Percentiles rank a stretch among this genome's conserved stretches.
Conservation (phyloP, 139 green algal species). For the Micractinium sp. region DNA sequence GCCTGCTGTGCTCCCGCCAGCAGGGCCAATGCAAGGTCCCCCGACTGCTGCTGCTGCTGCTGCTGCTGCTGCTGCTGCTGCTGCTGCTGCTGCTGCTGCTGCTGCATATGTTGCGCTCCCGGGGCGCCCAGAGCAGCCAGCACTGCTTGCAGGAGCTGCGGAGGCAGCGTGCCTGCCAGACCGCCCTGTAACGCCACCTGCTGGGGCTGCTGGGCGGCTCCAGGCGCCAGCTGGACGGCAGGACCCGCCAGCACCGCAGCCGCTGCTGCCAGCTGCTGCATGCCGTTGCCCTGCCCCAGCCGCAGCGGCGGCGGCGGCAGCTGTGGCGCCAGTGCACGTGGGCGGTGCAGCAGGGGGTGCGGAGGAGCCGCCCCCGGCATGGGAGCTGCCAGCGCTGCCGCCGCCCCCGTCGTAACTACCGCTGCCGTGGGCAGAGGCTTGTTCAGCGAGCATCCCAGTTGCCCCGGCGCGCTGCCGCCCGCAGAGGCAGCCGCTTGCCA, state of each 20-base stretch:
- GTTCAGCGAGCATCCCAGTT: too few relatives aligned
- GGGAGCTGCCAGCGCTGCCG: too few relatives aligned
- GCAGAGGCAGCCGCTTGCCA: too few relatives aligned
- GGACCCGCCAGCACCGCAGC: not conserved
- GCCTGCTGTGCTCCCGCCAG: not conserved
- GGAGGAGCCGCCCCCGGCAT: too few relatives aligned
- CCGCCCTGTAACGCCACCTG: not conserved
- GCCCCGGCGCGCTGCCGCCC: too few relatives aligned
- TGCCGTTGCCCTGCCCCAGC: not conserved
- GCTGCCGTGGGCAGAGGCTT: too few relatives aligned
- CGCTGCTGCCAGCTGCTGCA: slow-evolving; percentile 3
- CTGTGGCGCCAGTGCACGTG: too few relatives aligned
- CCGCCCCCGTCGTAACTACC: too few relatives aligned
- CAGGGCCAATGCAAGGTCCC: not conserved
- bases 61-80: not conserved
- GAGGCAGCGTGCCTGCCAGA: not conserved
- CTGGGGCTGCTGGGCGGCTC: too few relatives aligned
- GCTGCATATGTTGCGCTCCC: too few relatives aligned
- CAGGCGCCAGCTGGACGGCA: too few relatives aligned
- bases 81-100: not conserved
- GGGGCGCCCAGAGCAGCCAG: not conserved
- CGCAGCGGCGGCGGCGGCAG: not conserved
- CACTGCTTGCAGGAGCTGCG: not conserved
- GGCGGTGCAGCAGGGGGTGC: too few relatives aligned
- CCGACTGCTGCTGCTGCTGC: not conserved